Base-by-base conservation (phyloP, 768 basidiomycete genomes). In the Lactifluus subvellereus region DNA sequence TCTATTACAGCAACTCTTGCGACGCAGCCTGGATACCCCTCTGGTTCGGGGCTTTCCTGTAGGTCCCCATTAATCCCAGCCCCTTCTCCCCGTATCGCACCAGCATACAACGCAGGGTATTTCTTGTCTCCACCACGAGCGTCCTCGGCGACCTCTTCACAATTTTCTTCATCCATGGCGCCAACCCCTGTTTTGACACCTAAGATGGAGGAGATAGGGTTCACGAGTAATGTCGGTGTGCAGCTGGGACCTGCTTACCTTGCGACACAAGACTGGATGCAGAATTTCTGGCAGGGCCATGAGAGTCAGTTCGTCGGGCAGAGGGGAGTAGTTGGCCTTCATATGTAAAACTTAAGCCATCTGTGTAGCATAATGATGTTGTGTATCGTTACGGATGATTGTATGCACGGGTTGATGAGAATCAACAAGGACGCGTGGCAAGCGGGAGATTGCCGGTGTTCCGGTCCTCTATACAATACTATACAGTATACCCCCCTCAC, bases 81-180 rank as follows among this genome's bases (percentile, higher is more conserved):
- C 33, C 53, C 58, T 22, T 27, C 22, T 18, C 47, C 62, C 8
- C 58, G 11, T 18, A 47, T 55, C 7, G 38, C 53, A 32, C 32
- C 32, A 14, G 33, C 30, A 6, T 50, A 22, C 22, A 52, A 27
- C 47, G 30, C 10, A 4, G 53, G 40, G 11, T 54, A 55, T 43
- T 60, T 50, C 53, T 18, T 50, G 27, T 43, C 58, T 3, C 48
- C 58, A 18, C 32, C 11, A 27, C 52, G 47, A 54, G 38, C 53
- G 20, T 50, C 57, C 8, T 37, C 62, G 32, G 37, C 0, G n/a
- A 9, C 16, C 14, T 64, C 62, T 45, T 64, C 62, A 11, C 32
- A 14, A 43, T 59, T 54, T 48, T 59, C 62, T 42, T 64, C 62
- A 37, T 54, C 54, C 37, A 30, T 63, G 57, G 14, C 45, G 18